Evolutionary conservation across 164 flowering plant species (phyloP), one percentile per base, ranked within the genome.

Genomic region (Berberis vulgaris): DNA sequence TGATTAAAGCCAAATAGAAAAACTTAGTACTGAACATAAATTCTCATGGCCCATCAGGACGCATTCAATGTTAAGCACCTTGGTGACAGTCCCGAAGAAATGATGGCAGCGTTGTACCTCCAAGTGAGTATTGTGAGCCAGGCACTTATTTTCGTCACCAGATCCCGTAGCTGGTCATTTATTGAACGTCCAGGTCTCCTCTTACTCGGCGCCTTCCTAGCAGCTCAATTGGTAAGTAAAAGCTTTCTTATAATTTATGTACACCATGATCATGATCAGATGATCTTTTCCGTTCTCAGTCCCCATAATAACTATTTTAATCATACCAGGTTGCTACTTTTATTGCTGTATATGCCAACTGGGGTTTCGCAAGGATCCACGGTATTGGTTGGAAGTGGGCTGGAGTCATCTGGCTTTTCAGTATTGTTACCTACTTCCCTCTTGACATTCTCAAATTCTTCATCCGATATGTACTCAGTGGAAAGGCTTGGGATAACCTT

Each of bases 351-450:
- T 91, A 91, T 72, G 91, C 97, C 52, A 75, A 89, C 83, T 94
- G 97, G 99, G 85, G 82, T 5, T 94, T 94, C 49, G 97, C 99
- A 11, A 82, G 72, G 63, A 84, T 94, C 43, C 59, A 81, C 56
- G 99, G 99, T 65, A 53, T 77, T 57, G 96, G 96, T 1, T 94
- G 99, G 99, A 96, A 96, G 44, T 94, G 99, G 99, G 99, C 99
- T n/a, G 99, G 96, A 12, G 86, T 89, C 9, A 78, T 94, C 69
- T 94, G 99, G 99, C 67, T 91, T 44, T 94, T 78, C 87, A 94
- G 95, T 59, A 41, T 94, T 8, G 85, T 94, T 9, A 80, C 84
- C 76, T 94, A 91, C 58, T 13, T 94, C 45, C 99, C 99, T 0
- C 88, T 94, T 1, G 99, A 94, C 68, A 0, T 83, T 0, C 58